Evolutionary conservation across 106 monocot species (phyloP).

Genomic region (Allium fistulosum): DNA sequence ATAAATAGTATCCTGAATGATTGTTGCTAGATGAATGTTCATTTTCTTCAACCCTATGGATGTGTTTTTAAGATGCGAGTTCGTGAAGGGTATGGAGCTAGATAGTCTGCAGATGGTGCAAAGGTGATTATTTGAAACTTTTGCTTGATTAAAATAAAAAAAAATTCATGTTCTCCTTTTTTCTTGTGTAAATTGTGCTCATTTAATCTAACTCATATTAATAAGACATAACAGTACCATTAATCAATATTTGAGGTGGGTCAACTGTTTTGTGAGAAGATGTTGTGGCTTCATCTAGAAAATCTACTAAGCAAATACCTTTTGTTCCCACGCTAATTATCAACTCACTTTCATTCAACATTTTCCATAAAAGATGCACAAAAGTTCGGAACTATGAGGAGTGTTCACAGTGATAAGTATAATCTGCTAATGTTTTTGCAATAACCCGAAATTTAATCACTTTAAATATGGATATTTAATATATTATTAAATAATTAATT

Average conservation of each 20-base stretch:
- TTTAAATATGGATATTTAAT: too few relatives aligned
- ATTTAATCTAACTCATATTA: too few relatives aligned
- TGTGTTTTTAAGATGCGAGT: constrained; percentile 76
- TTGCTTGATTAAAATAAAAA: neutral
- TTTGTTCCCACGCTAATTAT: too few relatives aligned
- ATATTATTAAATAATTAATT: too few relatives aligned
- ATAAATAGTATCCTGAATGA: constrained; percentile 33
- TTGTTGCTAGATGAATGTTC: constrained; percentile 85
- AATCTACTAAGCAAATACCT: neutral
- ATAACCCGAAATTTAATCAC: too few relatives aligned
- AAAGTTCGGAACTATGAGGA: too few relatives aligned
- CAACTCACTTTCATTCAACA: too few relatives aligned
- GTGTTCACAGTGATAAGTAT: too few relatives aligned
- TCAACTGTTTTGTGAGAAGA: neutral
- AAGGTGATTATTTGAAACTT: constrained; percentile 32
- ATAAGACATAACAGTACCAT: too few relatives aligned
- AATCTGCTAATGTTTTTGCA: too few relatives aligned
- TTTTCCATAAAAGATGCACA: too few relatives aligned
- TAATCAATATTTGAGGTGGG: too few relatives aligned
- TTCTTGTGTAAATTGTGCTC: neutral
- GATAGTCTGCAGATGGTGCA: constrained; percentile 79
- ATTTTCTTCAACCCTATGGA: constrained; percentile 39
- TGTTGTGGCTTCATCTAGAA: neutral
- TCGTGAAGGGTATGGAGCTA: constrained; percentile 74
- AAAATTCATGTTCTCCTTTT: neutral